These are phyloP conservation scores for Diaporthe australafricana DNA, from an alignment of 2,329 filamentous ascomycete genomes.

Conservation along the genomic window DNA sequence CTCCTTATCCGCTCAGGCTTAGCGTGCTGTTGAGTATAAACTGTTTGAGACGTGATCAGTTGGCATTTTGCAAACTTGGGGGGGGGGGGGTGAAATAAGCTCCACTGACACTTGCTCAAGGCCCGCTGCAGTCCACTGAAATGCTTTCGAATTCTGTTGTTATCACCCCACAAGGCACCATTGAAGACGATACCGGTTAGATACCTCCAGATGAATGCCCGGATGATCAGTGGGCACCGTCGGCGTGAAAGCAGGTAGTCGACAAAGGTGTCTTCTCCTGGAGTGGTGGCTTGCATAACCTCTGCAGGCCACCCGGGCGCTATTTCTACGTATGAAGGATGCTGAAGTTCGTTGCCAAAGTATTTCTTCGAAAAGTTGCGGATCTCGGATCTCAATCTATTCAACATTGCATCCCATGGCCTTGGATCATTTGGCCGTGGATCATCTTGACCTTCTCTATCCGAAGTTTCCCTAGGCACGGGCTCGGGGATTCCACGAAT, in stretches of 20 bases:
- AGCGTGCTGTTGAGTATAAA: background rate
- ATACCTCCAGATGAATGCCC: background rate
- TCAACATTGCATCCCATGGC: background rate
- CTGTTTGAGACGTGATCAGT: background rate
- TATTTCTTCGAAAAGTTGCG: background rate
- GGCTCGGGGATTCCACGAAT: too few species aligned
- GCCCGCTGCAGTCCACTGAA: background rate
- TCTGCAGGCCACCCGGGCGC: background rate
- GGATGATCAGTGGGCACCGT: background rate
- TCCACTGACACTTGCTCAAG: background rate
- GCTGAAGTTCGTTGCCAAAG: background rate
- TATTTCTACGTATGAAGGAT: background rate
- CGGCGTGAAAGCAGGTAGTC: background rate
- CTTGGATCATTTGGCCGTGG: too few species aligned
- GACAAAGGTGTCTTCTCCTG: background rate
- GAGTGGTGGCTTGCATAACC: background rate
- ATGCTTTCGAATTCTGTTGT: background rate
- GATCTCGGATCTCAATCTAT: background rate
- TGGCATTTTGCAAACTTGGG: background rate
- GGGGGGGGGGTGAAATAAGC: rapidly evolving
- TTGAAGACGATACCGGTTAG: background rate
- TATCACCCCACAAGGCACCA: background rate
- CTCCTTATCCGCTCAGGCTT: background rate
- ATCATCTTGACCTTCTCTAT: background rate
- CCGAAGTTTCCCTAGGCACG: background rate